These are phyloP conservation scores for Fraxinus floribunda DNA, from an alignment of 305 asterid genomes.

Conservation along the genomic window DNA sequence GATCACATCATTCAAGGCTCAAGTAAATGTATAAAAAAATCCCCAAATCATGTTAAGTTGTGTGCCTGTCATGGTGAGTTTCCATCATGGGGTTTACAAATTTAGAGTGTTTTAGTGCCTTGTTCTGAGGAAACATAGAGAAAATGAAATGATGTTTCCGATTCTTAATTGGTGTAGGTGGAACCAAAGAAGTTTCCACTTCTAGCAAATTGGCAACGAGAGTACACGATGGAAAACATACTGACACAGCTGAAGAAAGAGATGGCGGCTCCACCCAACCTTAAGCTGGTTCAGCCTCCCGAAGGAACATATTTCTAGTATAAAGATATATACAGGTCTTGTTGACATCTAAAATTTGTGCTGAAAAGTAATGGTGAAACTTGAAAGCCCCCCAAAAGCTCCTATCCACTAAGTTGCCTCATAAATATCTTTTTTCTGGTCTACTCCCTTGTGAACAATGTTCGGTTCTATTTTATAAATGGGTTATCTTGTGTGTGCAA, in stretches of 20 bases:
- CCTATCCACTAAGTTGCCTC: not conserved
- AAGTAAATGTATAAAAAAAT: not conserved
- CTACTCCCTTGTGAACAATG: not conserved
- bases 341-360: not conserved
- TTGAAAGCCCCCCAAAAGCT: not conserved
- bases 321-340: not conserved
- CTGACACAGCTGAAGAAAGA: not conserved
- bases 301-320: not conserved
- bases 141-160: not conserved
- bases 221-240: not conserved
- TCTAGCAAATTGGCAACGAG: not conserved
- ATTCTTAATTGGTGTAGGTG: slow-evolving; percentile 31
- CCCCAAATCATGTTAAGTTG: not conserved
- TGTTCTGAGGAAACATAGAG: not conserved
- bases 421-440: not conserved
- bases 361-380: not conserved
- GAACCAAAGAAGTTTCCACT: slow-evolving; percentile 45
- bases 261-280: not conserved
- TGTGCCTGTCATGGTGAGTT: not conserved
- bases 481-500: not conserved
- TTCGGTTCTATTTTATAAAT: not conserved
- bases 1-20: not conserved
- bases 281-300: not conserved
- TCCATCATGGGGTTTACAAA: not conserved
- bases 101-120: not conserved